phyloP scores from a whole-genome alignment of 805 yeast genomes.

The Metschnikowia similis region DNA sequence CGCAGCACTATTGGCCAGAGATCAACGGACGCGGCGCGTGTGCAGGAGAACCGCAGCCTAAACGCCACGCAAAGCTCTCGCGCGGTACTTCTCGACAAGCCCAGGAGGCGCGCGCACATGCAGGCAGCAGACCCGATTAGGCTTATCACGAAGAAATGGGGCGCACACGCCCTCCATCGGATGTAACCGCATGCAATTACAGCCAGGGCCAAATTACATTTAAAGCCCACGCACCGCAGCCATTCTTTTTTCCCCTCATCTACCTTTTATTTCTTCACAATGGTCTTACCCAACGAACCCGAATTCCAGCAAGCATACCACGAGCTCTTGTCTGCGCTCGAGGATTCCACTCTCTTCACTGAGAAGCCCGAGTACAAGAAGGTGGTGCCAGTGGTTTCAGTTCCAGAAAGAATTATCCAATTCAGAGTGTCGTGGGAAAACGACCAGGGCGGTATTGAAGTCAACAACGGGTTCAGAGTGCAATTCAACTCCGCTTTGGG shows the following conservation, averaged over 20 bases:
- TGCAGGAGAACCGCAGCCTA: constrained; percentile 1
- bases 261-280: constrained; percentile 18
- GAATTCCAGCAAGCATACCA: constrained; percentile 98
- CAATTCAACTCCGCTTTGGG: constrained; percentile 98
- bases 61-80: background rate
- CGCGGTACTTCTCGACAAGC: background rate
- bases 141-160: background rate
- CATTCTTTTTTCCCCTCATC: background rate
- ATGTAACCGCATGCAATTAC: background rate
- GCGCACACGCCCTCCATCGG: background rate
- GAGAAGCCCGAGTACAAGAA: constrained; percentile 87
- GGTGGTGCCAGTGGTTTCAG: constrained; percentile 83
- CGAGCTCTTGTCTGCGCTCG: constrained; percentile 83
- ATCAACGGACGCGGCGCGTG: constrained; percentile 2
- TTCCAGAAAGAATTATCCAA: constrained; percentile 94
- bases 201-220: background rate
- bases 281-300: constrained; percentile 90
- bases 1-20: constrained; percentile 15
- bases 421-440: constrained; percentile 98
- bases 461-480: constrained; percentile 96
- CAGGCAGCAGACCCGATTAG: background rate
- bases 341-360: constrained; percentile 85
- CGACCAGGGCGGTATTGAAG: constrained; percentile 86
- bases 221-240: background rate
- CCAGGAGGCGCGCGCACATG: background rate